Percentiles rank a stretch among this genome's conserved stretches.
phyloP scores from a whole-genome alignment of 306 rosid species.

The Alnus glutinosa region DNA sequence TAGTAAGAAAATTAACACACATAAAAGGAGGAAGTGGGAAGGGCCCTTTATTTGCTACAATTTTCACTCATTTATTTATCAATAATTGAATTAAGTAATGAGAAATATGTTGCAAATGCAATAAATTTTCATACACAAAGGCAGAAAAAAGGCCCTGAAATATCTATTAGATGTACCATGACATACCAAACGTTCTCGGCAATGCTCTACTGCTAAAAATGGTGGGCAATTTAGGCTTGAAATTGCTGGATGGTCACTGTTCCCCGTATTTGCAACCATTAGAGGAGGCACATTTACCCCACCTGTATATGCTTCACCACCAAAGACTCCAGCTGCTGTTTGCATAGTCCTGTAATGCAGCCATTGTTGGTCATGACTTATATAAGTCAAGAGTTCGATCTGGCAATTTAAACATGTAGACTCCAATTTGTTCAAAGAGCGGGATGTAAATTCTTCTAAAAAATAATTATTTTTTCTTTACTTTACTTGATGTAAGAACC shows the following conservation, averaged over 20 bases:
- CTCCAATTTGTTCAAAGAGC: not conserved
- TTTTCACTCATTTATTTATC: constrained; percentile 17
- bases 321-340: constrained; percentile 93
- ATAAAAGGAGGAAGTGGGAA: not conserved
- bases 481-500: not conserved
- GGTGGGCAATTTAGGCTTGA: constrained; percentile 76
- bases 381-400: not conserved
- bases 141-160: not conserved
- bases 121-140: not conserved
- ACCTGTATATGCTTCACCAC: constrained; percentile 60
- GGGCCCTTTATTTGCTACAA: not conserved
- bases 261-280: constrained; percentile 69
- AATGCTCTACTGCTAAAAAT: constrained; percentile 77
- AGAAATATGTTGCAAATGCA: not conserved
- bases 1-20: constrained; percentile 24
- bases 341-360: constrained; percentile 81
- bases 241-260: constrained; percentile 56
- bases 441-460: not conserved
- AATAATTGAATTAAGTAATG: not conserved
- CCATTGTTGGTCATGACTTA: constrained; percentile 25
- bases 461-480: not conserved
- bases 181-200: constrained; percentile 90
- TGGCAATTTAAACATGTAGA: constrained; percentile 2
- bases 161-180: constrained; percentile 3
- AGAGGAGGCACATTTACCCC: constrained; percentile 60